Evolutionary conservation across 1,139 yeast genomes (phyloP).

Genomic region (Yamadazyma triangularis): DNA sequence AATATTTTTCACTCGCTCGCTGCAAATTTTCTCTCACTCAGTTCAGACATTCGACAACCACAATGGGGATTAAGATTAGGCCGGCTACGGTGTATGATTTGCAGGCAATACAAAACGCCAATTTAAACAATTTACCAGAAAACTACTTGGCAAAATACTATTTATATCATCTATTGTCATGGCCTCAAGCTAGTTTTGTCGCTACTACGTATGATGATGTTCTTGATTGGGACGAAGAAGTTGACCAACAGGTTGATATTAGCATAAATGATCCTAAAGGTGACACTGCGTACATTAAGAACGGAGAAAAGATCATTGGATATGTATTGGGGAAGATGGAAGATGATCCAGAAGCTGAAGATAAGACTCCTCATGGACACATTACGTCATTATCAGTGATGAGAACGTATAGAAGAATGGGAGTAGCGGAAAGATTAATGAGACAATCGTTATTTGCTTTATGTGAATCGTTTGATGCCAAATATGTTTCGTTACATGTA

Average conservation of each 20-base stretch:
- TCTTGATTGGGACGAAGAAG: slow-evolving; percentile 32
- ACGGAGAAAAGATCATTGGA: slow-evolving; percentile 82
- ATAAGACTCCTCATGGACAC: slow-evolving; percentile 84
- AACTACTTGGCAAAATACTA: slow-evolving; percentile 90
- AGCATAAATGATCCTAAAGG: slow-evolving; percentile 38
- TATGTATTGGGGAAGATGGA: slow-evolving; percentile 96
- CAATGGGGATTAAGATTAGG: slow-evolving; percentile 85
- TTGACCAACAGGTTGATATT: slow-evolving; percentile 21
- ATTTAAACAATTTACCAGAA: slow-evolving; percentile 89
- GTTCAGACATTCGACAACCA: too few species aligned
- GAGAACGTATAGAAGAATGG: slow-evolving; percentile 94
- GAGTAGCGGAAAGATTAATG: slow-evolving; percentile 91
- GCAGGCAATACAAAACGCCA: slow-evolving; percentile 96
- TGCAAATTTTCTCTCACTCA: too few species aligned
- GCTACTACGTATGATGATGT: slow-evolving; percentile 66
- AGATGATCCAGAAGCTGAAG: slow-evolving; percentile 78
- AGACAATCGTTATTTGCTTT: slow-evolving; percentile 75
- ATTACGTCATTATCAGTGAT: slow-evolving; percentile 90
- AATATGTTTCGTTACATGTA: slow-evolving; percentile 88
- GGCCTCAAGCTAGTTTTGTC: slow-evolving; percentile 98
- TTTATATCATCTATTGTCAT: slow-evolving; percentile 86
- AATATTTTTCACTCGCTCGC: too few species aligned
- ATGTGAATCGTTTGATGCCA: slow-evolving; percentile 77
- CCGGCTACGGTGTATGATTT: slow-evolving; percentile 83
- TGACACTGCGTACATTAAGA: slow-evolving; percentile 53